A percentile compares a stretch with the other conserved stretches of the same genome.
phyloP scores from a whole-genome alignment of 2,329 filamentous ascomycete species.

The Fusarium devonianum region DNA sequence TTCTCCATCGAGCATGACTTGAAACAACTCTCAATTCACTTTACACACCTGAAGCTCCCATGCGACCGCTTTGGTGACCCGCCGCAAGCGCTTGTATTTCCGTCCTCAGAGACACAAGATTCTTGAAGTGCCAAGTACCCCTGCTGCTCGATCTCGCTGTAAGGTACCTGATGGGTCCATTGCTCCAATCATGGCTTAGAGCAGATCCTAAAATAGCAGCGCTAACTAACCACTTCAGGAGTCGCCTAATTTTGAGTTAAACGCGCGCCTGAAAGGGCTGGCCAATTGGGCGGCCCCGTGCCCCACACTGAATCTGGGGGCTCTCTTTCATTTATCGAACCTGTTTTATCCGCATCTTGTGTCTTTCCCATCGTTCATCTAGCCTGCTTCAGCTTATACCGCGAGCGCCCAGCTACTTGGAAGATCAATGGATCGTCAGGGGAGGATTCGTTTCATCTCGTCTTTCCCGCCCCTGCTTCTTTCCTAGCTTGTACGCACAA shows the following conservation, averaged over 20 bases:
- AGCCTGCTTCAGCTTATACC: conserved; percentile 1
- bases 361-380: not conserved
- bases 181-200: conserved; percentile 20
- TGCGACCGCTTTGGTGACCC: conserved; percentile 3
- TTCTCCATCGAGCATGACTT: conserved; percentile 13
- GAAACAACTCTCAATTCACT: conserved; percentile 34
- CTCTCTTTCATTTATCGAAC: conserved; percentile 31
- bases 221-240: conserved; percentile 21
- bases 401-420: not conserved
- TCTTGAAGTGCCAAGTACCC: conserved; percentile 17
- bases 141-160: conserved; percentile 4
- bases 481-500: too few relatives aligned
- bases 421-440: not conserved
- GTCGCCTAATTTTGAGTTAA: conserved; percentile 35
- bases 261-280: conserved; percentile 37
- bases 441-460: conserved; percentile 11
- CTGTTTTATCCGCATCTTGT: not conserved
- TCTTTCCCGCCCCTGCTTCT: not conserved
- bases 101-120: not conserved
- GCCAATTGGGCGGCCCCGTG: conserved; percentile 27
- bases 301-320: conserved; percentile 20
- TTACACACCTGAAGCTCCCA: conserved; percentile 31
- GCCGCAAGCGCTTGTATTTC: conserved; percentile 28
- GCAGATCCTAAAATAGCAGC: conserved; percentile 33
- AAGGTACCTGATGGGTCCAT: conserved; percentile 12